phyloP scores from a whole-genome alignment of 768 basidiomycete genomes.

The Mycena crocata region DNA sequence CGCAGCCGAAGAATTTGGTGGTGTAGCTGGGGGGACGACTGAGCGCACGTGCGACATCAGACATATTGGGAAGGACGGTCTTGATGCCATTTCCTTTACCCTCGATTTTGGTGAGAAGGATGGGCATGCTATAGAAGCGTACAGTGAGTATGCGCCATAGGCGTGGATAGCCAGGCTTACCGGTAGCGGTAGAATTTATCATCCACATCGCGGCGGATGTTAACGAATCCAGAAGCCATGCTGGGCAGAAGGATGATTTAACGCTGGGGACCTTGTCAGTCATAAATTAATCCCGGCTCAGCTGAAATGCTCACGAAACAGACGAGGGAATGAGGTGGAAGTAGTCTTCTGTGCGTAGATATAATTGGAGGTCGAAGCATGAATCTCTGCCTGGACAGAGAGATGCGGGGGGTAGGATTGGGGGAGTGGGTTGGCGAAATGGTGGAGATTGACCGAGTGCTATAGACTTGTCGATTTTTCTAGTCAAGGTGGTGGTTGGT shows the following conservation, averaged over 20 bases:
- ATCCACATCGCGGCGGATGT: slow-evolving; percentile 96
- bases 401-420: slow-evolving; percentile 55
- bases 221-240: slow-evolving; percentile 91
- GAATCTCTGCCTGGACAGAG: slow-evolving; percentile 85
- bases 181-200: slow-evolving; percentile 97
- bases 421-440: slow-evolving; percentile 70
- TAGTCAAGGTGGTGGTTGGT: slow-evolving; percentile 14
- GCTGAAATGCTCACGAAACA: slow-evolving; percentile 58
- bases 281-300: not conserved
- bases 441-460: slow-evolving; percentile 56
- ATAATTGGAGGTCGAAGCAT: slow-evolving; percentile 93
- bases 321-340: slow-evolving; percentile 60
- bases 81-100: slow-evolving; percentile 99
- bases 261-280: slow-evolving; percentile 54
- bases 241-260: slow-evolving; percentile 69
- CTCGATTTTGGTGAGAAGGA: slow-evolving; percentile 95
- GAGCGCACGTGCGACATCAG: slow-evolving; percentile 95
- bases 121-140: slow-evolving; percentile 79
- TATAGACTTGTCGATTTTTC: slow-evolving; percentile 9
- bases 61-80: slow-evolving; percentile 98
- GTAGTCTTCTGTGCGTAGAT: slow-evolving; percentile 72
- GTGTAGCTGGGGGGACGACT: slow-evolving; percentile 95
- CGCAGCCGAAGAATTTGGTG: slow-evolving; percentile 99
- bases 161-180: slow-evolving; percentile 50
- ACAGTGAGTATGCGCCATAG: slow-evolving; percentile 22